phyloP scores from a whole-genome alignment of 1,139 yeast genomes.

The Kodamaea derodonti region DNA sequence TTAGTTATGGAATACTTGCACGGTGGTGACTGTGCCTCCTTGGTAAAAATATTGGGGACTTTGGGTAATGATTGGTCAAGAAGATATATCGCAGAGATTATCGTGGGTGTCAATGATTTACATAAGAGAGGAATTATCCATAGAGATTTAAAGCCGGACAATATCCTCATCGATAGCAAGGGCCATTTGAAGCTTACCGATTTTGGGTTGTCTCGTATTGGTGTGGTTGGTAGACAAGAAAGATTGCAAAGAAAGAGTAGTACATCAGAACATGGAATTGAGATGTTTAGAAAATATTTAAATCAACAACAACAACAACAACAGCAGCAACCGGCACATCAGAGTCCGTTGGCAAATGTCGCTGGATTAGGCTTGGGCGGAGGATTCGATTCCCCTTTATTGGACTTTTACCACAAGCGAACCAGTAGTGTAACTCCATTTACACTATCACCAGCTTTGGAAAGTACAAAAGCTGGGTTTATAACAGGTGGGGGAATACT shows the following conservation, averaged over 20 bases:
- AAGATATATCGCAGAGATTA: slow-evolving; percentile 83
- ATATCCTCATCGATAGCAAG: slow-evolving; percentile 72
- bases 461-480: slow-evolving; percentile 18
- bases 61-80: slow-evolving; percentile 85
- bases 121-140: slow-evolving; percentile 89
- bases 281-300: slow-evolving; percentile 33
- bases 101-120: slow-evolving; percentile 85
- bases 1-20: slow-evolving; percentile 94
- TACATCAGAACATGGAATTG: slow-evolving; percentile 44
- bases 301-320: slow-evolving; percentile 16
- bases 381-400: slow-evolving; percentile 27
- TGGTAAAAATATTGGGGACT: slow-evolving; percentile 76
- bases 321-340: slow-evolving; percentile 10
- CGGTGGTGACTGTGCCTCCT: slow-evolving; percentile 94
- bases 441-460: slow-evolving; percentile 46
- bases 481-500: not conserved
- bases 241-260: slow-evolving; percentile 39
- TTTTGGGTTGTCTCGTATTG: slow-evolving; percentile 90
- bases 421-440: slow-evolving; percentile 45
- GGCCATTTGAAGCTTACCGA: slow-evolving; percentile 95
- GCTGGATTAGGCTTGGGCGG: slow-evolving; percentile 13
- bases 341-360: slow-evolving; percentile 18
- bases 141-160: slow-evolving; percentile 94
- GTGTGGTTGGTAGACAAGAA: slow-evolving; percentile 76
- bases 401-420: slow-evolving; percentile 32